Evolutionary conservation across 1,284 basidiomycete species (phyloP).

Genomic region (Ganoderma meredithae): DNA sequence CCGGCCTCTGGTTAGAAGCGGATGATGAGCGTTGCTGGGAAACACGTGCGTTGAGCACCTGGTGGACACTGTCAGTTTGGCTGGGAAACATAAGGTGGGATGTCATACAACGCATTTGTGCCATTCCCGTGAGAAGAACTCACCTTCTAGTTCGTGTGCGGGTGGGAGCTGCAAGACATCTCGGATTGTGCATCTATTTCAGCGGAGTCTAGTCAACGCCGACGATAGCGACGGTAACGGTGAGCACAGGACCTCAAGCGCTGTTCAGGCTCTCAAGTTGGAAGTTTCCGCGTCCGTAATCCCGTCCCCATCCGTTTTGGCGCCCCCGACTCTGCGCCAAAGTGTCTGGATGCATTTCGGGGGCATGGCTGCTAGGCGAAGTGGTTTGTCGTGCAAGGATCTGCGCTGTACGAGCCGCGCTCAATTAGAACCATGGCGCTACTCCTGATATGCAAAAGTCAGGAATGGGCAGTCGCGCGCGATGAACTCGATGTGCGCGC

Average conservation of each 20-base stretch:
- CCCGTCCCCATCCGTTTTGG: too few species aligned
- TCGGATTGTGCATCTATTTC: background rate
- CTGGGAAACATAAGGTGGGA: background rate
- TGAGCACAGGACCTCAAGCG: background rate
- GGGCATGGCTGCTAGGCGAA: too few species aligned
- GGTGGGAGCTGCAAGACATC: background rate
- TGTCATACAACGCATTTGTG: background rate
- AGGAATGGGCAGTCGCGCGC: too few species aligned
- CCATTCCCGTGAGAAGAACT: background rate
- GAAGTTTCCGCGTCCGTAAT: too few species aligned
- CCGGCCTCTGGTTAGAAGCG: background rate
- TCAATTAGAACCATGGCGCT: too few species aligned
- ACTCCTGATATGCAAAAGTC: too few species aligned
- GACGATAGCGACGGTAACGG: background rate
- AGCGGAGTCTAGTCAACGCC: background rate
- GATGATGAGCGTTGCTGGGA: slow-evolving; percentile 22
- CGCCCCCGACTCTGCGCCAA: too few species aligned
- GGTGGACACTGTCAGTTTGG: slow-evolving; percentile 3
- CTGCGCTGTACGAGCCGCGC: too few species aligned
- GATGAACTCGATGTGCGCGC: too few species aligned
- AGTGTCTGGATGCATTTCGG: too few species aligned
- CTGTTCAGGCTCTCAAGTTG: background rate
- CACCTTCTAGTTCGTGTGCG: background rate
- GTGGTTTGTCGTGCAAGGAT: too few species aligned
- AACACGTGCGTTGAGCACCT: slow-evolving; percentile 17